Evolutionary conservation across 306 rosid species (phyloP), one percentile per base, ranked within the genome.

Genomic region (Albizia julibrissin): DNA sequence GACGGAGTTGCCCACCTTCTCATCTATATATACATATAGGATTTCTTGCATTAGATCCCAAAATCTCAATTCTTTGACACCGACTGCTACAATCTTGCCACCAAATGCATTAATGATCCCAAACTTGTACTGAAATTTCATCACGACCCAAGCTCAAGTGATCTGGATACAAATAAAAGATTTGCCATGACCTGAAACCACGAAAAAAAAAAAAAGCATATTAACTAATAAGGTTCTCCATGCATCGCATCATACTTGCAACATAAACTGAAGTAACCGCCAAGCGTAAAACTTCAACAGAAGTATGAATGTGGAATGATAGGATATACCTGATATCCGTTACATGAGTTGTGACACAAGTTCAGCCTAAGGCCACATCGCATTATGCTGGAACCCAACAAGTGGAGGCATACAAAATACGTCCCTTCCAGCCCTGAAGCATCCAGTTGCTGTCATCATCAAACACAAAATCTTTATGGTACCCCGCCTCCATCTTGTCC

Each of bases 381-480:
- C 47, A 22, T 33, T 85, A 87, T 69, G 89, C 90, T 1, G 95
- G 91, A 26, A 89, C 90, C 97, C 95, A 94, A 85, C 94, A 91
- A 29, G 95, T n/a, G 14, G 93, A 87, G 74, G 89, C 94, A 73
- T 80, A 85, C 42, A 88, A 75, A 66, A 89, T 87, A 31, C 98
- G 83, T 10, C 98, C 98, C 81, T 91, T 94, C 98, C 98, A 94
- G 61, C 98, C 94, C 52, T 92, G 98, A 47, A 94, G 90, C 94
- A 94, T 84, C 97, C 94, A 92, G 37, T 91, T 64, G 76, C 65
- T 67, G 52, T 88, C 95, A 82, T 91, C 88, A 84, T 94, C 94
- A 66, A 92, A 64, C 59, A 84, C 86, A 83, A 90, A 94, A 81
- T 94, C 95, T 73, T 61, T 87, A 58, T 91, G 94, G 77, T 94